A percentile compares a stretch with the other conserved stretches of the same genome.
Conservation (phyloP, 1,139 yeast genomes). For the Ashbya aceris region DNA sequence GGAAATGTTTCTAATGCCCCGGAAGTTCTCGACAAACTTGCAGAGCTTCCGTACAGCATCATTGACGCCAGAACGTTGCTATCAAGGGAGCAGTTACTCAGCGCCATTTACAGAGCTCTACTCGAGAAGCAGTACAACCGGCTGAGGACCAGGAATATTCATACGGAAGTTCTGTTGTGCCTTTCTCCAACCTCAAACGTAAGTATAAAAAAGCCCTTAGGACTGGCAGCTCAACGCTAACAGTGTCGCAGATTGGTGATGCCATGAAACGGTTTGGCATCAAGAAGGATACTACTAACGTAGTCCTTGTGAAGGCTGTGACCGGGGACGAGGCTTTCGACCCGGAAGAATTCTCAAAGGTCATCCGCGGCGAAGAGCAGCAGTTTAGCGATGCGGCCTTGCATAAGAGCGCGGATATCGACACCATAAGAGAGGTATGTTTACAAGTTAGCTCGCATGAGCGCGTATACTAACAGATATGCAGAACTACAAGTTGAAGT, state of each 20-base stretch:
- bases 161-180: slow-evolving; percentile 45
- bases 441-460: neutral
- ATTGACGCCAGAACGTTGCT: slow-evolving; percentile 38
- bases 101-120: slow-evolving; percentile 43
- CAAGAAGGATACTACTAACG: slow-evolving; percentile 29
- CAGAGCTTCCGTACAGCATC: slow-evolving; percentile 37
- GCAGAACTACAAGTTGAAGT: slow-evolving; percentile 24
- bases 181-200: slow-evolving; percentile 42
- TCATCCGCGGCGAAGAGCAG: slow-evolving; percentile 30
- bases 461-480: slow-evolving; percentile 5
- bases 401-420: slow-evolving; percentile 26
- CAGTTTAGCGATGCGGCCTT: slow-evolving; percentile 31
- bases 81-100: slow-evolving; percentile 40
- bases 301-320: slow-evolving; percentile 34
- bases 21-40: slow-evolving; percentile 28
- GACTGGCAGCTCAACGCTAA: neutral
- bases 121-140: slow-evolving; percentile 35
- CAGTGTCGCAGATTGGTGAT: slow-evolving; percentile 31
- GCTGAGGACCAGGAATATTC: slow-evolving; percentile 40
- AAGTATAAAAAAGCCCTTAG: slow-evolving; percentile 4
- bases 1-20: slow-evolving; percentile 36
- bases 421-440: slow-evolving; percentile 31
- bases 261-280: slow-evolving; percentile 40
- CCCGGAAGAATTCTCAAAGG: slow-evolving; percentile 13
- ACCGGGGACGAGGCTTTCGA: slow-evolving; percentile 12